Evolutionary conservation across 2,329 filamentous ascomycete species (phyloP).

Genomic region (Stagonosporopsis cucurbitacearum): DNA sequence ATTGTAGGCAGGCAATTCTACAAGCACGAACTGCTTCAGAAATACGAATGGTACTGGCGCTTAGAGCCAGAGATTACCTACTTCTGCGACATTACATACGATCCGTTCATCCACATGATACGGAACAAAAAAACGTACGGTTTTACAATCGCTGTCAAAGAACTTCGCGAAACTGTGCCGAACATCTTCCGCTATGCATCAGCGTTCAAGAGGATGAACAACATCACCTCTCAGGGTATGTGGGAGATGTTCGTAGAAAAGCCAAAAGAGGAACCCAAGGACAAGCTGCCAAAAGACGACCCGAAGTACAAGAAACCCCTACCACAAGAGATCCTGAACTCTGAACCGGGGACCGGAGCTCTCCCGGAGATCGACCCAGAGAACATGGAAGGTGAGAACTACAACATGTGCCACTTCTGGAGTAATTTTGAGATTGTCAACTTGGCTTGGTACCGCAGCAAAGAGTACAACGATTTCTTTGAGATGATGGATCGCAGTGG

Average conservation of each 20-base stretch:
- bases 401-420: slow-evolving; percentile 99
- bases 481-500: slow-evolving; percentile 98
- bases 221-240: slow-evolving; percentile 85
- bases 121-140: slow-evolving; percentile 96
- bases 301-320: slow-evolving; percentile 70
- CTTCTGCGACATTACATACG: slow-evolving; percentile 99
- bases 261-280: slow-evolving; percentile 63
- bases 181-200: slow-evolving; percentile 99
- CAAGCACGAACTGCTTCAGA: slow-evolving; percentile 90
- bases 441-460: slow-evolving; percentile 94
- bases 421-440: slow-evolving; percentile 98
- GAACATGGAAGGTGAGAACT: slow-evolving; percentile 94
- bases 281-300: slow-evolving; percentile 65
- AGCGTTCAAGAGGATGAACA: slow-evolving; percentile 92
- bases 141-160: slow-evolving; percentile 98
- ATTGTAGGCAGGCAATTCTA: slow-evolving; percentile 77
- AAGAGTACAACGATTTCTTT: slow-evolving; percentile 97
- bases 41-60: slow-evolving; percentile 99
- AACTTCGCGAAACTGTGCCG: slow-evolving; percentile 94
- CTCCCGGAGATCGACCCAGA: slow-evolving; percentile 87
- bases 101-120: slow-evolving; percentile 95
- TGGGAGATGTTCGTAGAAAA: slow-evolving; percentile 99
- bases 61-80: slow-evolving; percentile 99
- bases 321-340: slow-evolving; percentile 81
- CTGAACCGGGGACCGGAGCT: slow-evolving; percentile 72